phyloP scores from a whole-genome alignment of 73 alveolate species.

The Blepharisma stoltei region DNA sequence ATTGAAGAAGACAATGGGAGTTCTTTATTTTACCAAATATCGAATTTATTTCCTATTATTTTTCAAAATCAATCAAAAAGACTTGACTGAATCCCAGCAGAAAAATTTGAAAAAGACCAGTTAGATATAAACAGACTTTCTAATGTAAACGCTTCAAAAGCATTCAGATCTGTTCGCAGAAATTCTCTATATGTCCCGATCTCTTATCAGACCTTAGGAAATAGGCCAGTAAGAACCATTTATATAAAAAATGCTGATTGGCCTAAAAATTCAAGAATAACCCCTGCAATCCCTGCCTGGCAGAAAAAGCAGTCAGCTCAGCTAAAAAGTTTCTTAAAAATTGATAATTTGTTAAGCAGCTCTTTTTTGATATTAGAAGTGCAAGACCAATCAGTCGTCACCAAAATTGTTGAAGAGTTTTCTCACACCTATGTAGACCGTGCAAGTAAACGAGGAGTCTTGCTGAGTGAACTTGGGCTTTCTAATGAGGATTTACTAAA shows the following conservation, averaged over 20 bases:
- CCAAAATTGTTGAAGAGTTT: not conserved
- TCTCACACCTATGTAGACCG: not conserved
- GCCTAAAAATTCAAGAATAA: not conserved
- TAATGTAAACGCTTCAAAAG: not conserved
- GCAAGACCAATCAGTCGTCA: not conserved
- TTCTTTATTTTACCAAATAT: not conserved
- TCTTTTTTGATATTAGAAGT: not conserved
- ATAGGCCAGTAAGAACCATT: not conserved
- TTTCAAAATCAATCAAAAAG: not conserved
- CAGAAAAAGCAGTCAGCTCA: not conserved
- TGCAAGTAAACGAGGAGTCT: not conserved
- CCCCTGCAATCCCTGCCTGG: not conserved
- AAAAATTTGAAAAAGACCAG: not conserved
- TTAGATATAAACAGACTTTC: not conserved
- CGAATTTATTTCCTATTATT: not conserved
- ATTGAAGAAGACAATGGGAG: slow-evolving; percentile 13
- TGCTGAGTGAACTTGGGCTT: not conserved
- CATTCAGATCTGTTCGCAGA: not conserved
- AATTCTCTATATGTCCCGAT: not conserved
- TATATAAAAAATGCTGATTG: slow-evolving; percentile 1
- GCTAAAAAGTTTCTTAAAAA: not conserved
- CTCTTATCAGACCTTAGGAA: not conserved
- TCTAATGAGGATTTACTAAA: not conserved
- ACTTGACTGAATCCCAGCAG: slow-evolving; percentile 24
- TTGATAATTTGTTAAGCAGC: not conserved